A percentile compares a stretch with the other conserved stretches of the same genome.
Conservation (phyloP, 139 green algal species). For the Chlamydomonas sp. region DNA sequence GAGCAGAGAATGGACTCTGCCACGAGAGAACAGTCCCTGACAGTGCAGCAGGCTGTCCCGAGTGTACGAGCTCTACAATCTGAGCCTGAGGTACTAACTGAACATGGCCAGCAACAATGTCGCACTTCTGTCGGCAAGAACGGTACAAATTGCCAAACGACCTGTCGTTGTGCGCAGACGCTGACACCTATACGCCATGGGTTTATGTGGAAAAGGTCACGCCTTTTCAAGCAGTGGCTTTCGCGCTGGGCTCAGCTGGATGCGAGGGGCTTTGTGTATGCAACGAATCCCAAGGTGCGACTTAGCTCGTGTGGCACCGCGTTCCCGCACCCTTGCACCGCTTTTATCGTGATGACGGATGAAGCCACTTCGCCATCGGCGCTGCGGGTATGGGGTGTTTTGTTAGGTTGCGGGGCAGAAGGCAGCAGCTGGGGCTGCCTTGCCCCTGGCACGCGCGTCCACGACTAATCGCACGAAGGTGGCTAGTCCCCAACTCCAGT, state of each 20-base stretch:
- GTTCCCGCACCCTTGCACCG: background rate
- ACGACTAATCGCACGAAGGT: background rate
- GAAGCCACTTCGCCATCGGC: no score
- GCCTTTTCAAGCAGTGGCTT: slow-evolving; percentile 23
- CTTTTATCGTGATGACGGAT: no score
- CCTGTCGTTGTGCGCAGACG: background rate
- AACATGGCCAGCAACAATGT: background rate
- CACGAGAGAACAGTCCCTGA: no score
- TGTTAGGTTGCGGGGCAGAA: no score
- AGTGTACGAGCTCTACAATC: slow-evolving; percentile 10
- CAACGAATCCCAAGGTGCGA: slow-evolving; percentile 25
- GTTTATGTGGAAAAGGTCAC: slow-evolving; percentile 32
- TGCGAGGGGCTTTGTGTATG: slow-evolving; percentile 21
- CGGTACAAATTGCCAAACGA: background rate
- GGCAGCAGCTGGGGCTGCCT: no score
- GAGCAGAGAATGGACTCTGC: no score
- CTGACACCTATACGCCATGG: slow-evolving; percentile 22
- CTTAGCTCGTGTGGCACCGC: background rate
- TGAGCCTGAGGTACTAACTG: background rate
- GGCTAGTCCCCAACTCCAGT: background rate
- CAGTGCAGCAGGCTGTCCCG: background rate
- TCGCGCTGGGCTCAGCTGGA: slow-evolving; percentile 31
- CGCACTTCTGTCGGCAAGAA: background rate
- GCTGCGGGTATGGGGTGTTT: no score
- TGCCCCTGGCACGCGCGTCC: no score